These are phyloP conservation scores for Microdochium nivale DNA, from an alignment of 2,329 filamentous ascomycete genomes.

Conservation along the genomic window DNA sequence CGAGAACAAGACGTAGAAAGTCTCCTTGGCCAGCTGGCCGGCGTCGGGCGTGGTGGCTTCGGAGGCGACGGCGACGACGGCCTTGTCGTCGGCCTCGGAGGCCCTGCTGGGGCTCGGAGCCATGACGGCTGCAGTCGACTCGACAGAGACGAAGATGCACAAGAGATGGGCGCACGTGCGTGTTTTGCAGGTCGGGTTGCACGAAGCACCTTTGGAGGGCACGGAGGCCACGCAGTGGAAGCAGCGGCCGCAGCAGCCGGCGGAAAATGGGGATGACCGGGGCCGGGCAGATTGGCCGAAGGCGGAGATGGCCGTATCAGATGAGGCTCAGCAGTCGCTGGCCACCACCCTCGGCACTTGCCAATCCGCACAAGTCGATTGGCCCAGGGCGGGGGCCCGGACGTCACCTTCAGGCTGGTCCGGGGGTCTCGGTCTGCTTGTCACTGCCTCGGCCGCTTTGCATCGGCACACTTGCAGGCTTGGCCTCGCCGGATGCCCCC, in stretches of 20 bases:
- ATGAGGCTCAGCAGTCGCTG: too few relatives aligned
- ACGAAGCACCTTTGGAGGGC: too few relatives aligned
- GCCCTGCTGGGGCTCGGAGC: not conserved
- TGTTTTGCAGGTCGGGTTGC: too few relatives aligned
- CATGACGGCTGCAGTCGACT: not conserved
- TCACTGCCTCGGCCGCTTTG: constrained; percentile 1
- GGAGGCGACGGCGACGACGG: not conserved
- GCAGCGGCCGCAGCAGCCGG: not conserved
- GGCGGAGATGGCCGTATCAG: not conserved
- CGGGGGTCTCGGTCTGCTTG: too few relatives aligned
- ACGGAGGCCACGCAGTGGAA: too few relatives aligned
- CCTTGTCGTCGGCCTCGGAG: not conserved
- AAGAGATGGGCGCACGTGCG: too few relatives aligned
- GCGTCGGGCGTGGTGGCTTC: not conserved
- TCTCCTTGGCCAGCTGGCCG: constrained; percentile 20
- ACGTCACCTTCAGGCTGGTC: too few relatives aligned
- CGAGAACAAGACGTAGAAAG: constrained; percentile 40
- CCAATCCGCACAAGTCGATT: not conserved
- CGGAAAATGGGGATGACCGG: not conserved
- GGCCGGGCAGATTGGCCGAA: not conserved
- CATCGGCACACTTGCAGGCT: constrained; percentile 6
- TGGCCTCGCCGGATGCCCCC: not conserved
- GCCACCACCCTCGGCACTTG: not conserved
- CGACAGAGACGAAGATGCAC: too few relatives aligned
- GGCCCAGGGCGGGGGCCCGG: not conserved